Evolutionary conservation across 1,284 basidiomycete species (phyloP), one percentile per base, ranked within the genome.

Genomic region (Ustilago lituana): DNA sequence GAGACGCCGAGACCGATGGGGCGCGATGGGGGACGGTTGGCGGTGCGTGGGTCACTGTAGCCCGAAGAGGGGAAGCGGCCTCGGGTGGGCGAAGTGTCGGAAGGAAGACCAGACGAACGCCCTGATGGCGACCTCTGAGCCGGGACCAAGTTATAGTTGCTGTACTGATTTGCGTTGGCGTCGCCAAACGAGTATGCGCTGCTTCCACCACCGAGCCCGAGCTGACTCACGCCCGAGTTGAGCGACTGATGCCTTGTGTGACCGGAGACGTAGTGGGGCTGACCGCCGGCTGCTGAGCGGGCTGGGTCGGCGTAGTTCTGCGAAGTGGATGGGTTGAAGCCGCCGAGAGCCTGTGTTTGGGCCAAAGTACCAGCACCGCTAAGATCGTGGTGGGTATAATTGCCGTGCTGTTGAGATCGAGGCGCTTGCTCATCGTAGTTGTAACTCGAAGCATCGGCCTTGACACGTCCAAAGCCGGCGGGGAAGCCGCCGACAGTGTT

Each of bases 331-430:
- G 56, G 37, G 41, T 62, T 57, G 45, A 58, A 68, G 9, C 46
- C 57, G 17, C 67, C 61, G 4, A 70, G 48, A 5, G 61, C 67
- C 49, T 70, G 61, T 2, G 61, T 61, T 45, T 64, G 67, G 6
- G 67, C 57, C 20, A 65, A 29, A 8, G 56, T 52, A 7, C 57
- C 54, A 9, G 52, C 36, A 9, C 56, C 35, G 33, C 57, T 48
- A 19, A 61, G 57, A n/a, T 70, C 67, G 37, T 70, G 60, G 20
- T 69, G 66, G n/a, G 54, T 61, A 19, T 70, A 70, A 47, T 64
- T 69, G 52, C 55, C 57, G 33, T 58, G 60, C 44, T 69, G 66
- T 27, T 70, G 67, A 15, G 62, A 71, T 11, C 68, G 68, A 31
- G 68, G 68, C 2, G 68, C 62, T 48, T 71, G 68, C 22, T 66